These are phyloP conservation scores for Erythrophleum fordii DNA, from an alignment of 306 rosid species.

Conservation along the genomic window DNA sequence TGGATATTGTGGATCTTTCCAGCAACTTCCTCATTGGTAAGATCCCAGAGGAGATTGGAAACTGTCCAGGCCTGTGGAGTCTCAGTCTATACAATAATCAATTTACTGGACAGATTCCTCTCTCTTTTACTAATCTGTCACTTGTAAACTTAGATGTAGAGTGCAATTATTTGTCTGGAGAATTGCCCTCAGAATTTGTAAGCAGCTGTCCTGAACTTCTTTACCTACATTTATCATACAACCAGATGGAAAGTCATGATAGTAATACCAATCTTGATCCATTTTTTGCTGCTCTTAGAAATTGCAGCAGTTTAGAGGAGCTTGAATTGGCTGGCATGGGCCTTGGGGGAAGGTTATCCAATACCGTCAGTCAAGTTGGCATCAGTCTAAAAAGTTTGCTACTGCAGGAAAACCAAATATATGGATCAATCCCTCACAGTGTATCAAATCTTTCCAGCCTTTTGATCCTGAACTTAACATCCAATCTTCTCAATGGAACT, in stretches of 20 bases:
- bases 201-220: constrained; percentile 39
- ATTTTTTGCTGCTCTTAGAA: constrained; percentile 60
- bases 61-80: constrained; percentile 58
- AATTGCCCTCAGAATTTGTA: constrained; percentile 53
- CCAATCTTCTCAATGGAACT: constrained; percentile 63
- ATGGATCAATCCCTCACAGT: constrained; percentile 64
- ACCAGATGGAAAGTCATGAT: constrained; percentile 57
- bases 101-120: constrained; percentile 63
- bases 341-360: constrained; percentile 62
- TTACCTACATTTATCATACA: constrained; percentile 66
- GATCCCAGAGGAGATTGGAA: constrained; percentile 68
- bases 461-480: constrained; percentile 54
- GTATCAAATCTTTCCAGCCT: constrained; percentile 58
- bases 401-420: constrained; percentile 63
- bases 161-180: constrained; percentile 57
- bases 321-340: constrained; percentile 74
- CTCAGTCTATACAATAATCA: constrained; percentile 66
- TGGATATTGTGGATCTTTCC: constrained; percentile 56
- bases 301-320: constrained; percentile 57
- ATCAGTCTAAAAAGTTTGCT: constrained; percentile 27
- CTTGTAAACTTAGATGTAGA: constrained; percentile 58
- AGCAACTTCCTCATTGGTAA: constrained; percentile 55
- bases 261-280: constrained; percentile 64
- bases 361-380: constrained; percentile 43
- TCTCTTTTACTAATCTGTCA: constrained; percentile 46